Base-by-base conservation (phyloP, 2,329 filamentous ascomycete genomes). In the Alternaria solani region DNA sequence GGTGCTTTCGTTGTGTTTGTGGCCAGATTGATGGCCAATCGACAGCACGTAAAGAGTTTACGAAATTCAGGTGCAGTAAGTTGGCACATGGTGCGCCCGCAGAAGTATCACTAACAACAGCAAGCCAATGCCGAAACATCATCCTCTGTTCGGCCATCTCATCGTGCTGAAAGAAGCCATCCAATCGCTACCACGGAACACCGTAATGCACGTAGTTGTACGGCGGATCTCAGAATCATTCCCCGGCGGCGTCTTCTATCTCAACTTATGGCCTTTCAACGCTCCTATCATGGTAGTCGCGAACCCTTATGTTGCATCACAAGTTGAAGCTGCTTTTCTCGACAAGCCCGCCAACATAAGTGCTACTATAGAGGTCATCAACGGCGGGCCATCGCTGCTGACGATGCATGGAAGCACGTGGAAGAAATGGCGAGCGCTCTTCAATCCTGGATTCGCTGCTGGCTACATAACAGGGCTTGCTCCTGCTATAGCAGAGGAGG, bases 381-480 rank as follows among this genome's bases (percentile, higher is more conserved):
- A 39, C 38, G 59, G 59, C n/a, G 59, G 59, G 2, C 55, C 59
- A 18, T 51, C 28, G 25, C 44, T 68, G 7, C 39, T 67, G 3
- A 52, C 60, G 1, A 70, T 70, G 66, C 48, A 60, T 34, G 58
- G 54, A 7, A 30, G 61, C 6, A 59, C 61, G 23, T 71, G 67
- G 68, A 66, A 65, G 44, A 78, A 84, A 5, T 69, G 66, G 65
- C 39, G 68, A 20, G 43, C 38, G 11, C 54, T 70, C 4, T 70
- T 71, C 49, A 69, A 64, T 46, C 64, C 65, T 28, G 65, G 67
- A 6, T 62, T 63, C n/a, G 38, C 44, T 62, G 86, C 38, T 82
- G 80, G 62, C 80, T 84, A 0, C 80, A 84, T 2, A 82, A 69
- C 0, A 79, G 77, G n/a, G 76, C 78, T 63, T 12, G 55, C 60